These are phyloP conservation scores for Flaveria floridana DNA, from an alignment of 140 eudicot genomes.

Conservation along the genomic window DNA sequence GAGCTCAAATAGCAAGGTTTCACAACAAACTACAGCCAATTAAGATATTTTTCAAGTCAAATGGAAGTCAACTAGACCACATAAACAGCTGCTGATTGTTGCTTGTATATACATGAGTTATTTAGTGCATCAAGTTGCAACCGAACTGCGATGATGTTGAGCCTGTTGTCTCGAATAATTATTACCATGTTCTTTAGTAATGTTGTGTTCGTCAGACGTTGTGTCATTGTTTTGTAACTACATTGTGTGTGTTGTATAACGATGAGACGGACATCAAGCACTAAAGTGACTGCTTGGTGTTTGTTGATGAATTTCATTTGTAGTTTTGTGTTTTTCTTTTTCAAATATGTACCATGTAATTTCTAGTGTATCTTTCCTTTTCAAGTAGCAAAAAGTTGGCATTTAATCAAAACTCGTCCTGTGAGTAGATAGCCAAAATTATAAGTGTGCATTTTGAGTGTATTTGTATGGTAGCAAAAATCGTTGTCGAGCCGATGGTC, in stretches of 20 bases:
- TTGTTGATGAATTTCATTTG: conserved; percentile 19
- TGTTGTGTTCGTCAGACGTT: conserved; percentile 7
- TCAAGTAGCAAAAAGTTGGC: not conserved
- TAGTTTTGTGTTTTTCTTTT: conserved; percentile 19
- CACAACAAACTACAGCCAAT: conserved; percentile 38
- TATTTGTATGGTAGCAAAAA: not conserved
- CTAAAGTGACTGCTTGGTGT: conserved; percentile 16
- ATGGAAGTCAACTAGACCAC: conserved; percentile 37
- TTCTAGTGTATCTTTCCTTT: not conserved
- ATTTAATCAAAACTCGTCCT: not conserved
- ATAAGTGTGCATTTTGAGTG: not conserved
- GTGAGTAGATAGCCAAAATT: not conserved
- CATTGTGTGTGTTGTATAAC: conserved; percentile 22
- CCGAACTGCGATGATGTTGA: conserved; percentile 8
- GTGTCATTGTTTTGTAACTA: conserved; percentile 32
- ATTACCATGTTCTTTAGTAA: conserved; percentile 17
- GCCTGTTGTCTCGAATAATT: conserved; percentile 28
- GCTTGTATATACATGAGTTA: conserved; percentile 36
- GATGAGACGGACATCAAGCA: not conserved
- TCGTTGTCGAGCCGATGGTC: too few species aligned
- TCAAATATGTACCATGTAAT: conserved; percentile 2
- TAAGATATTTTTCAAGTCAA: conserved; percentile 30
- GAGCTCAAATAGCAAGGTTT: conserved; percentile 46
- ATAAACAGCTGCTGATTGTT: conserved; percentile 26
- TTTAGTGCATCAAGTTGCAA: conserved; percentile 22